Base-by-base conservation (phyloP, 2,329 filamentous ascomycete species). In the Xylaria arbuscula region DNA sequence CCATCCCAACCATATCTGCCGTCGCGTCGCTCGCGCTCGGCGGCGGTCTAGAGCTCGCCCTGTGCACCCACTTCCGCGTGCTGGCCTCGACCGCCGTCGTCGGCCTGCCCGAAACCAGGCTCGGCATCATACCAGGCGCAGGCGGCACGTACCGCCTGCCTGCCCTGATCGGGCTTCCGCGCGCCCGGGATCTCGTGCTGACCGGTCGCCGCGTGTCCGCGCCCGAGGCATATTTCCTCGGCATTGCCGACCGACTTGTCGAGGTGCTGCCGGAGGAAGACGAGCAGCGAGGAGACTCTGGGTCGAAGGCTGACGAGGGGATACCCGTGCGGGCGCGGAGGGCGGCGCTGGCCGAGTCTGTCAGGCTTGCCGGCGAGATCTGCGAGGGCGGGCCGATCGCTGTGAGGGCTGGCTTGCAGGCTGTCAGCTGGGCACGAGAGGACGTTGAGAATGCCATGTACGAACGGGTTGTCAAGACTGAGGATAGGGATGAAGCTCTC, bases 81-180 rank as follows among this genome's bases (percentile, higher is more conserved):
- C 90, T 98, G 73, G 88, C 90, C 38, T 93, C 92, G 47, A 92
- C 90, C 40, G 92, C 93, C 17, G 83, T 86, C 28, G 89, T 99
- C 63, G 94, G 90, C 0, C 88, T 82, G 5, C 96, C 96, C 1
- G 96, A 99, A 80, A 98, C 96, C 1, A 87, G 94, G 2, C 87
- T 99, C 2, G 96, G 92, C 64, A 99, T 99, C 78, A 92, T 99
- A 72, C 96, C 96, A 2, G 96, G 96, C 67, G 96, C 95, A 1
- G 96, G 96, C 51, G 96, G 95, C 68, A 98, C 95, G 0, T 93
- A 93, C 80, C 90, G 96, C 10, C 89, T 99, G 0, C 93, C 94
- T 1, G 87, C 86, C 9, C 81, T 99, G 22, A 91, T 99, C 72
- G 96, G 96, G 5, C 82, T 92, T 28, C 85, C 87, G 32, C 89